Percentiles rank a stretch among this genome's conserved stretches.
phyloP scores from a whole-genome alignment of 163 green algal genomes.

The Volvox carteri region DNA sequence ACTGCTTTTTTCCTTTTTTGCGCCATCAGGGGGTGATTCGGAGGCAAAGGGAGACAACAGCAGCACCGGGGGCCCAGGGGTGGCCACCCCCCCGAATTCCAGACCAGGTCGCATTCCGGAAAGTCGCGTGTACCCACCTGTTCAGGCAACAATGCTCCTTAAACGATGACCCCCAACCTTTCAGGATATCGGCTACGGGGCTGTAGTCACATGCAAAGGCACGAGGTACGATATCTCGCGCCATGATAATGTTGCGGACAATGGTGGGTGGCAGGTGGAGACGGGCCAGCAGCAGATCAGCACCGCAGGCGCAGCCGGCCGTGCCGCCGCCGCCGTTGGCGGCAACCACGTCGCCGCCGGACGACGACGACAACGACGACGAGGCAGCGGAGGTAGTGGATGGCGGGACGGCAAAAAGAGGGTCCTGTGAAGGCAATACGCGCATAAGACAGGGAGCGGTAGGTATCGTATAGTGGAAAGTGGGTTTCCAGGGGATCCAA shows the following conservation, averaged over 20 bases:
- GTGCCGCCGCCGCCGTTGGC: not conserved
- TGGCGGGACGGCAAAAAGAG: not conserved
- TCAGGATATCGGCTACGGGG: conserved; percentile 84
- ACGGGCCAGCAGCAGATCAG: conserved; percentile 75
- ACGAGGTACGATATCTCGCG: conserved; percentile 94
- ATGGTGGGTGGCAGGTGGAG: conserved; percentile 80
- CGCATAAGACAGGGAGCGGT: too few relatives aligned
- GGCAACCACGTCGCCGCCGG: not conserved
- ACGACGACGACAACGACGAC: too few relatives aligned
- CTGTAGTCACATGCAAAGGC: conserved; percentile 98
- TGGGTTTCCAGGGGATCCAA: too few relatives aligned
- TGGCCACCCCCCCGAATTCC: too few relatives aligned
- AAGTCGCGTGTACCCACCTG: too few relatives aligned
- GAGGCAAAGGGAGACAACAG: too few relatives aligned
- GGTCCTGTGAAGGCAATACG: not conserved
- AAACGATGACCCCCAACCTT: conserved; percentile 74
- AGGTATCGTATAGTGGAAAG: too few relatives aligned
- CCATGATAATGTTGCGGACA: conserved; percentile 95
- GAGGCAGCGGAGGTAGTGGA: not conserved
- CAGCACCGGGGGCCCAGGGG: too few relatives aligned
- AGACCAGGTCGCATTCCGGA: too few relatives aligned
- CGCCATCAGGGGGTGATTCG: too few relatives aligned
- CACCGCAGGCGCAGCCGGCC: conserved; percentile 36
- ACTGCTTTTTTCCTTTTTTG: too few relatives aligned
- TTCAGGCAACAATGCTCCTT: conserved; percentile 76